Evolutionary conservation across 2,329 filamentous ascomycete genomes (phyloP), one percentile per base, ranked within the genome.

Genomic region (Cordyceps pruinosa): DNA sequence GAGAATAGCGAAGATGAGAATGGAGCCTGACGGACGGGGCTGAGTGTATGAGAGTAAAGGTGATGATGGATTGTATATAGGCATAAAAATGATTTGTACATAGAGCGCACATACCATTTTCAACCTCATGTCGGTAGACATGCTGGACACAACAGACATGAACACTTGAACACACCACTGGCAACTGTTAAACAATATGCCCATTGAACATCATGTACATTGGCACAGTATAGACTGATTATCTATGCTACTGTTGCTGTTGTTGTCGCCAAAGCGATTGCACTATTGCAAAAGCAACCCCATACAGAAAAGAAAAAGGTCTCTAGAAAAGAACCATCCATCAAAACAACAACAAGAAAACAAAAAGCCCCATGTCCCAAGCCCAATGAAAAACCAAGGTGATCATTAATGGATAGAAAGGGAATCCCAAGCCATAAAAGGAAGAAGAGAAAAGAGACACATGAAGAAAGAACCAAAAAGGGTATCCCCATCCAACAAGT

Each of bases 401-500:
- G 9, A 34, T 34, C 47, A 50, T 50, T 28, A 39, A 50, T 28
- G 13, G 21, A 30, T 23, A 34, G 17, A 35, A 23, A 35, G 10
- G 17, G 3, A 48, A 32, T 4, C 25, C 23, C 23, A 41, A 21
- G n/a, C 7, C 2, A 21, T 7, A 19, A 19, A 21, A 41, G 17
- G 10, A 25, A 42, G 21, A 35, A 34, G 13, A 19, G 15, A 42
- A 54, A n/a, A n/a, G n/a, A 21, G n/a, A 7, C 2, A 21, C 7
- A 19, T 7, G 10, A 41, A 7, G 10, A 25, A 42, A 12, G 26
- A 34, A 17, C 13, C 15, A 42, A 54, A 55, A 55, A 48, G 52
- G 52, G 52, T 55, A 55, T 55, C 34, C 52, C 52, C 52, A 48
- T 47, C 42, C 52, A 55, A 39, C 52, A 54, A 30, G n/a, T 25